These are phyloP conservation scores for Flaveria linearis DNA, from an alignment of 129 eudicot genomes.

Conservation along the genomic window DNA sequence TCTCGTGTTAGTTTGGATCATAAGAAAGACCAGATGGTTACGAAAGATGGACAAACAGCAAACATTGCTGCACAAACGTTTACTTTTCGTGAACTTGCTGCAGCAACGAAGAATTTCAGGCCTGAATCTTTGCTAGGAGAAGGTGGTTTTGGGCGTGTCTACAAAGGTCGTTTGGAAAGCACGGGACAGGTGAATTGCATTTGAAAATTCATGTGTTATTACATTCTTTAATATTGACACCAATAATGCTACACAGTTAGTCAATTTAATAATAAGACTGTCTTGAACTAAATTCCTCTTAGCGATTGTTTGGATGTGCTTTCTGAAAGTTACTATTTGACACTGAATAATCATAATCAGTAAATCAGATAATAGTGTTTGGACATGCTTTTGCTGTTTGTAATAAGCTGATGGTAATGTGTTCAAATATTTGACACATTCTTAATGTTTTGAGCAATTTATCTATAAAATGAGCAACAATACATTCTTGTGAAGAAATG, in stretches of 20 bases:
- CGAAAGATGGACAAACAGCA: constrained; percentile 73
- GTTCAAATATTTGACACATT: not conserved
- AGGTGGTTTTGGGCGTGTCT: constrained; percentile 94
- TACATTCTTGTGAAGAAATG: not conserved
- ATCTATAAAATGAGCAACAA: not conserved
- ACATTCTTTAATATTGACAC: not conserved
- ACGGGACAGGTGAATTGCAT: constrained; percentile 66
- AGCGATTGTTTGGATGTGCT: constrained; percentile 5
- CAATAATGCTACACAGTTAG: not conserved
- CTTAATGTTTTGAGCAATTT: not conserved
- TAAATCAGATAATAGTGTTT: not conserved
- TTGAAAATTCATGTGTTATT: not conserved
- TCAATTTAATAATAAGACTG: not conserved
- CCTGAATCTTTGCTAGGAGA: constrained; percentile 79
- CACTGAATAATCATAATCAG: not conserved
- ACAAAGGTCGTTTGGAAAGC: constrained; percentile 80
- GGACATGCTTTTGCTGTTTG: constrained; percentile 9
- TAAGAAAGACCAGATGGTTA: constrained; percentile 63
- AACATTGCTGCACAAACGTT: constrained; percentile 91
- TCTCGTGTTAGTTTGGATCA: constrained; percentile 57
- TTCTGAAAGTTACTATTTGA: not conserved
- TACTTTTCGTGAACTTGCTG: constrained; percentile 92
- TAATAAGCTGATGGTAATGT: not conserved
- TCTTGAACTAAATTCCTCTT: not conserved
- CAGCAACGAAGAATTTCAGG: constrained; percentile 83